These are phyloP conservation scores for Blastobotrys malaysiensis DNA, from an alignment of 1,139 yeast species.

Conservation along the genomic window DNA sequence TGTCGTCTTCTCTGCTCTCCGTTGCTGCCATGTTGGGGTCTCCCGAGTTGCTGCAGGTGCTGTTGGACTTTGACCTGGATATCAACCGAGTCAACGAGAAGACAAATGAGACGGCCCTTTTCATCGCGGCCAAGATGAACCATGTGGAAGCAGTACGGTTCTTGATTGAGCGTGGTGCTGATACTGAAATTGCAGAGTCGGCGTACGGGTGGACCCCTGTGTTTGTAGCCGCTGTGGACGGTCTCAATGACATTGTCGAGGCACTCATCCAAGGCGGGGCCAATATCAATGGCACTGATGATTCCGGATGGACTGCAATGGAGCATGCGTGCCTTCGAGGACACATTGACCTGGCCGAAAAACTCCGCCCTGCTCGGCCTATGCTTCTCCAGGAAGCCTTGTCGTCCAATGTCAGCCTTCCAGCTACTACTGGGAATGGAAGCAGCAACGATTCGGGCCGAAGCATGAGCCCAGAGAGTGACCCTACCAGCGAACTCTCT, in stretches of 20 bases:
- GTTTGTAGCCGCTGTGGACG: slow-evolving; percentile 88
- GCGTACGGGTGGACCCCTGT: slow-evolving; percentile 95
- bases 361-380: slow-evolving; percentile 43
- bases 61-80: slow-evolving; percentile 57
- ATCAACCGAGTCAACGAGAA: slow-evolving; percentile 59
- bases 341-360: slow-evolving; percentile 63
- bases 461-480: background rate
- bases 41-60: slow-evolving; percentile 48
- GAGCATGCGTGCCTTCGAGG: slow-evolving; percentile 95
- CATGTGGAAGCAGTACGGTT: slow-evolving; percentile 50
- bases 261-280: slow-evolving; percentile 47
- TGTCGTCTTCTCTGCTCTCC: slow-evolving; percentile 49
- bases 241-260: slow-evolving; percentile 53
- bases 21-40: slow-evolving; percentile 65
- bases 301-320: slow-evolving; percentile 94
- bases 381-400: background rate
- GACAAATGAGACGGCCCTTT: slow-evolving; percentile 73
- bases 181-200: slow-evolving; percentile 68
- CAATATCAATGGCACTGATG: slow-evolving; percentile 56
- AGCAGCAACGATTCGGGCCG: background rate
- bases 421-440: background rate
- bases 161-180: slow-evolving; percentile 52
- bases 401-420: background rate
- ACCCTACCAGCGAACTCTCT: background rate
- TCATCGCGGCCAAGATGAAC: slow-evolving; percentile 69